Evolutionary conservation across 2,329 filamentous ascomycete genomes (phyloP).

Genomic region (Xylaria sp.): DNA sequence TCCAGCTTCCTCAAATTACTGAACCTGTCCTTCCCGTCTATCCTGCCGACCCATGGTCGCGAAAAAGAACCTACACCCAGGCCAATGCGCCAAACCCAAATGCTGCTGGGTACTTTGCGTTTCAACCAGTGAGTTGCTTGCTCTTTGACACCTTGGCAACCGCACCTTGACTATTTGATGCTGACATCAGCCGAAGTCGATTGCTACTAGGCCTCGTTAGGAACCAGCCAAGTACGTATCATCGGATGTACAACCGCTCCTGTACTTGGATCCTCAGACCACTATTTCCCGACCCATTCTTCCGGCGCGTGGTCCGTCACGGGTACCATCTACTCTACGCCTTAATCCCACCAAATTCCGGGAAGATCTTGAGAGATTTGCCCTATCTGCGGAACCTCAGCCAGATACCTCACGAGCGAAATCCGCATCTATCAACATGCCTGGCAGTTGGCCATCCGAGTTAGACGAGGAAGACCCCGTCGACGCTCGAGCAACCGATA

Average conservation of each 20-base stretch:
- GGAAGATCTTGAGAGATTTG: neutral
- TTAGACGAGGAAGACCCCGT: slow-evolving; percentile 8
- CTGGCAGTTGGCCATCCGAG: slow-evolving; percentile 23
- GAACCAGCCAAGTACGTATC: slow-evolving; percentile 9
- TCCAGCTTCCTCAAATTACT: slow-evolving; percentile 7
- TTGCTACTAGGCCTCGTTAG: slow-evolving; percentile 14
- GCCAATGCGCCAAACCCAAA: neutral
- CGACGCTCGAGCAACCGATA: neutral
- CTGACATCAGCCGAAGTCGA: slow-evolving; percentile 8
- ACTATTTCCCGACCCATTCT: neutral
- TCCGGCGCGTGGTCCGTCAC: neutral
- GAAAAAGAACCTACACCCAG: slow-evolving; percentile 8
- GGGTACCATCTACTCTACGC: neutral
- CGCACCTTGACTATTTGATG: neutral
- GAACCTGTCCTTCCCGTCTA: slow-evolving; percentile 7
- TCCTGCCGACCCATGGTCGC: neutral
- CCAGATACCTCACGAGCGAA: neutral
- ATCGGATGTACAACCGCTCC: neutral
- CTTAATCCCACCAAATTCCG: slow-evolving; percentile 7
- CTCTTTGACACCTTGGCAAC: neutral
- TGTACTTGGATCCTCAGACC: neutral
- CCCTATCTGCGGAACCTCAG: neutral
- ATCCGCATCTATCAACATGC: slow-evolving; percentile 7
- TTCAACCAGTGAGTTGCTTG: slow-evolving; percentile 7
- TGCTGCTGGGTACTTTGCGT: neutral